These are phyloP conservation scores for Podospora bellae-mahoneyi DNA, from an alignment of 495 filamentous ascomycete genomes.

Conservation along the genomic window DNA sequence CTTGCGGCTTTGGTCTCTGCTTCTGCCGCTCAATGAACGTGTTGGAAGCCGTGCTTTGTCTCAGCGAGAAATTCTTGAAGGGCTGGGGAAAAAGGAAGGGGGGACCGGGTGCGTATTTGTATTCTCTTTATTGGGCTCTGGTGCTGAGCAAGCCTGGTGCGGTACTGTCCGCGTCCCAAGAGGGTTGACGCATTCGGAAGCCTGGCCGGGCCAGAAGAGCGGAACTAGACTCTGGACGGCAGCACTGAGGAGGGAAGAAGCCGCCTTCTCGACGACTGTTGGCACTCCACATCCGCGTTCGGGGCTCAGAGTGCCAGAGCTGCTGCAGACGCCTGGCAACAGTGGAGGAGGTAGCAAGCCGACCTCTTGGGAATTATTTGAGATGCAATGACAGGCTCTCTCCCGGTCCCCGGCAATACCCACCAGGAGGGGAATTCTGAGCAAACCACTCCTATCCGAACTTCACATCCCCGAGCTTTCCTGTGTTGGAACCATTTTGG, in stretches of 20 bases:
- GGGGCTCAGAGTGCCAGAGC: slow-evolving; percentile 13
- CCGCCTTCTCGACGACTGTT: slow-evolving; percentile 17
- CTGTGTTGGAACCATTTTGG: slow-evolving; percentile 3
- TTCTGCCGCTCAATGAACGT: slow-evolving; percentile 26
- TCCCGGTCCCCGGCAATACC: not conserved
- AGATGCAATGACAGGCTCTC: not conserved
- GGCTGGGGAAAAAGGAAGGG: slow-evolving; percentile 23
- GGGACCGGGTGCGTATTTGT: slow-evolving; percentile 31
- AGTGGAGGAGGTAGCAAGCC: slow-evolving; percentile 15
- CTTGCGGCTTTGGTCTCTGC: slow-evolving; percentile 15
- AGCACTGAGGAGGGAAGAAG: slow-evolving; percentile 9
- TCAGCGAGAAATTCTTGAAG: slow-evolving; percentile 23
- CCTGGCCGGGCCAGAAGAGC: slow-evolving; percentile 14
- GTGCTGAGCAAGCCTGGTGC: slow-evolving; percentile 9
- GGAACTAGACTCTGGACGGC: slow-evolving; percentile 20
- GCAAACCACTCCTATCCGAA: not conserved
- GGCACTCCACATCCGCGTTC: slow-evolving; percentile 24
- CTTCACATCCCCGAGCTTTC: not conserved
- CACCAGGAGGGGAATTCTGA: slow-evolving; percentile 1
- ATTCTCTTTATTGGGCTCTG: slow-evolving; percentile 29
- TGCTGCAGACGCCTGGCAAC: slow-evolving; percentile 1
- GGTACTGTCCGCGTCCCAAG: slow-evolving; percentile 17
- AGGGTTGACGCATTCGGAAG: slow-evolving; percentile 32
- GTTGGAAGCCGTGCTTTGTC: slow-evolving; percentile 33
- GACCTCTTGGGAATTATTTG: slow-evolving; percentile 4